Percentiles rank a stretch among this genome's conserved stretches.
These are phyloP conservation scores for Gamsiella multidivaricata DNA, from an alignment of 192 early-diverging fungal species.

Conservation along the genomic window DNA sequence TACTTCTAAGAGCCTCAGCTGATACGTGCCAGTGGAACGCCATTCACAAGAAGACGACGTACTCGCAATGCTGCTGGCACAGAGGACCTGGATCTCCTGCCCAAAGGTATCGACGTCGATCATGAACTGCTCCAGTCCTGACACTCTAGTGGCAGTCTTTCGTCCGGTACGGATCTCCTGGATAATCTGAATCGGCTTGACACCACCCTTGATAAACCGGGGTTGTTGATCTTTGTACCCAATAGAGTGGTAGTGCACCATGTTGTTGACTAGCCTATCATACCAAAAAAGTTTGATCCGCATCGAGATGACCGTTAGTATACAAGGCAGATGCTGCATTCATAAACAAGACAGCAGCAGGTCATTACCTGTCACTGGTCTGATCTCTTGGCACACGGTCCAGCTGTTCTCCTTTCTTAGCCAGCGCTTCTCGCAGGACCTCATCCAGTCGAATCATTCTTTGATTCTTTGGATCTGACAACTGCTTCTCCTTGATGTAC, in stretches of 20 bases:
- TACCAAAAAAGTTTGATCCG: background rate
- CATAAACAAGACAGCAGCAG: background rate
- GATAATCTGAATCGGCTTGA: constrained; percentile 62
- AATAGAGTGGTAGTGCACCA: constrained; percentile 38
- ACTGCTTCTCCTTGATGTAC: constrained; percentile 70
- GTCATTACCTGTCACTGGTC: constrained; percentile 30
- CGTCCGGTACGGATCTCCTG: constrained; percentile 71
- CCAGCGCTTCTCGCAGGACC: constrained; percentile 13
- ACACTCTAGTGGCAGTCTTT: constrained; percentile 74
- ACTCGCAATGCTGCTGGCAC: constrained; percentile 75
- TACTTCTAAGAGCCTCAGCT: too few relatives aligned
- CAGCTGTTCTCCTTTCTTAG: constrained; percentile 30
- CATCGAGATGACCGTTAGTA: too few relatives aligned
- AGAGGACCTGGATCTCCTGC: constrained; percentile 67
- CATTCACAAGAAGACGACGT: constrained; percentile 15
- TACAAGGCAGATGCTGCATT: too few relatives aligned
- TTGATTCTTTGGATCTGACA: constrained; percentile 68
- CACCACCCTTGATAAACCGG: constrained; percentile 54
- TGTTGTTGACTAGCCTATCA: constrained; percentile 36
- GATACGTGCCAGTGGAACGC: too few relatives aligned
- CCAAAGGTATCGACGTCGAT: constrained; percentile 72
- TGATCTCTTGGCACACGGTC: constrained; percentile 36
- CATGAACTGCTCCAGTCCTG: constrained; percentile 70
- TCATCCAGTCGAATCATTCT: constrained; percentile 37
- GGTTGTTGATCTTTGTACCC: constrained; percentile 32